phyloP scores from a whole-genome alignment of 2,329 filamentous ascomycete genomes.

The Didymella keratinophila region DNA sequence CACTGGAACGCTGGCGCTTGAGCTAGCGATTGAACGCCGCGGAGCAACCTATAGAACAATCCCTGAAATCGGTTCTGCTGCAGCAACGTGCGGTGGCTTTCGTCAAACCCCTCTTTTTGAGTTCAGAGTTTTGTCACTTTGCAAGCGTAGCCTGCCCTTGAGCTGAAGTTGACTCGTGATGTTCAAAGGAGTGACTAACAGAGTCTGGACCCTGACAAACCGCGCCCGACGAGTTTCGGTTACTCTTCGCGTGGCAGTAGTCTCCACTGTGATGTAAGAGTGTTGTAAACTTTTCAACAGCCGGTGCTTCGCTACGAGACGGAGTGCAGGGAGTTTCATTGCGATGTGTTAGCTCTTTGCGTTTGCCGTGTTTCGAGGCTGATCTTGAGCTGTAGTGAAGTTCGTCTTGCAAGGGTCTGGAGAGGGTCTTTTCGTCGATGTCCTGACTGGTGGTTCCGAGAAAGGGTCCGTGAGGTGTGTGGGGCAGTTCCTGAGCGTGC shows the following conservation, averaged over 20 bases:
- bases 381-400: background rate
- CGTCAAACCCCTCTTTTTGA: conserved; percentile 1
- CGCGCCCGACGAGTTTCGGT: conserved; percentile 1
- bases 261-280: conserved; percentile 16
- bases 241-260: conserved; percentile 1
- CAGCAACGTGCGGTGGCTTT: conserved; percentile 1
- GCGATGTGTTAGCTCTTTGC: background rate
- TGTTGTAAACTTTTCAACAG: background rate
- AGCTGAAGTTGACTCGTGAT: conserved; percentile 6
- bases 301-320: background rate
- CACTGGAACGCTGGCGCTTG: background rate
- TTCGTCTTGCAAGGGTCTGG: background rate
- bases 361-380: background rate
- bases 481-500: conserved; percentile 14
- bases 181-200: background rate
- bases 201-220: conserved; percentile 8
- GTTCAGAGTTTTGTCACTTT: background rate
- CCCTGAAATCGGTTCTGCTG: background rate
- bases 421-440: background rate
- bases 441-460: background rate
- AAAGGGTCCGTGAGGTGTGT: conserved; percentile 2
- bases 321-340: background rate
- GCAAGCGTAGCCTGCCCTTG: background rate
- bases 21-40: background rate
- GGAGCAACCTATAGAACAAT: background rate